phyloP scores from a whole-genome alignment of 1,139 yeast genomes.

The Torulaspora pretoriensis region DNA sequence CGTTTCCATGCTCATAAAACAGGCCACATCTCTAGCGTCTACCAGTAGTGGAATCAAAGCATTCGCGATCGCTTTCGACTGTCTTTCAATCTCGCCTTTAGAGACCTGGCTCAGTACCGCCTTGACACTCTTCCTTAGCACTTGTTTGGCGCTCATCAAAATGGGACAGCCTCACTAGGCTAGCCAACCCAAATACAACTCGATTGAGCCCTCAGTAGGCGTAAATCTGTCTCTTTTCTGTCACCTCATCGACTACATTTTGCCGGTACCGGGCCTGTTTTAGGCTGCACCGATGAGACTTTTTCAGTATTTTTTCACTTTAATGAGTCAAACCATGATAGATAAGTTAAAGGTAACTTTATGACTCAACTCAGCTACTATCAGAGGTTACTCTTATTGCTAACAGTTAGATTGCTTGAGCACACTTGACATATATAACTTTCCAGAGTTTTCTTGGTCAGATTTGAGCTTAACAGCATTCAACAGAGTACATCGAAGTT shows the following conservation, averaged over 20 bases:
- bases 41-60: constrained; percentile 12
- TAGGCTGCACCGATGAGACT: constrained; percentile 2
- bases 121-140: constrained; percentile 13
- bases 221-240: background rate
- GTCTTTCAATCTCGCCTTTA: constrained; percentile 13
- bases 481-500: background rate
- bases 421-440: background rate
- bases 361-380: constrained; percentile 2
- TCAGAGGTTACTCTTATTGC: background rate
- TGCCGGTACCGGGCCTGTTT: constrained; percentile 16
- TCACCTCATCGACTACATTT: background rate
- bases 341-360: background rate
- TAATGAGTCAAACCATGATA: constrained; percentile 6
- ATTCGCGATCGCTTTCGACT: constrained; percentile 16
- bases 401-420: no score
- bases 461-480: background rate
- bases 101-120: constrained; percentile 9
- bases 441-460: background rate
- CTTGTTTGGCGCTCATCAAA: constrained; percentile 16
- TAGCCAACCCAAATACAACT: background rate
- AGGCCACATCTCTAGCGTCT: constrained; percentile 22
- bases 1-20: constrained; percentile 34
- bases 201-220: background rate
- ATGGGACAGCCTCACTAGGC: background rate
- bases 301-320: constrained; percentile 7